A percentile compares a stretch with the other conserved stretches of the same genome.
These are phyloP conservation scores for Vitis vinifera DNA, from an alignment of 164 flowering plant species.

Conservation along the genomic window DNA sequence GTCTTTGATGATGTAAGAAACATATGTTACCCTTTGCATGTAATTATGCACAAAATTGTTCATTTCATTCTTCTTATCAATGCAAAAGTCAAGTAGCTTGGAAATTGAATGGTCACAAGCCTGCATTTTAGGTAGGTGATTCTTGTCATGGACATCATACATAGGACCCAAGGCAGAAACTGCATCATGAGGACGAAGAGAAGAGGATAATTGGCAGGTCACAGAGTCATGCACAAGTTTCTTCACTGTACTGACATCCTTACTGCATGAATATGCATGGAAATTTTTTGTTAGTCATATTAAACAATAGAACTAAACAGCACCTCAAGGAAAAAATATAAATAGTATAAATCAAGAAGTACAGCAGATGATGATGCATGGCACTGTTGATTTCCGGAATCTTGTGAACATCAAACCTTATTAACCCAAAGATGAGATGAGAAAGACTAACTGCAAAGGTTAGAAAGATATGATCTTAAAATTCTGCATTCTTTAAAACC, in stretches of 20 bases:
- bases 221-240: constrained; percentile 90
- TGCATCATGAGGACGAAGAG: constrained; percentile 98
- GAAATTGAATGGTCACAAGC: constrained; percentile 63
- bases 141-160: constrained; percentile 94
- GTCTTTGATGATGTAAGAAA: constrained; percentile 74
- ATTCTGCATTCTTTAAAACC: neutral
- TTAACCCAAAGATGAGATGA: neutral
- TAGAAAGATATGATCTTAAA: neutral
- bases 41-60: constrained; percentile 75
- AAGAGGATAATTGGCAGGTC: constrained; percentile 69
- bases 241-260: constrained; percentile 94
- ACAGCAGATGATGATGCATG: neutral
- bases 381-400: neutral
- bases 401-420: neutral
- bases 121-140: constrained; percentile 83
- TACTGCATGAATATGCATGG: constrained; percentile 56
- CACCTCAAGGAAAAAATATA: neutral
- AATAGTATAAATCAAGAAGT: neutral
- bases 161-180: constrained; percentile 99
- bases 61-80: constrained; percentile 86
- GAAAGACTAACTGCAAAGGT: neutral
- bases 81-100: constrained; percentile 65
- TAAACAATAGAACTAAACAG: neutral
- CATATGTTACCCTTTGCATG: constrained; percentile 82
- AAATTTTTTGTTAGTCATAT: neutral